Percentiles rank a stretch among this genome's conserved stretches.
Evolutionary conservation across 2,329 filamentous ascomycete genomes (phyloP).

Genomic region (Aureobasidium pullulans): DNA sequence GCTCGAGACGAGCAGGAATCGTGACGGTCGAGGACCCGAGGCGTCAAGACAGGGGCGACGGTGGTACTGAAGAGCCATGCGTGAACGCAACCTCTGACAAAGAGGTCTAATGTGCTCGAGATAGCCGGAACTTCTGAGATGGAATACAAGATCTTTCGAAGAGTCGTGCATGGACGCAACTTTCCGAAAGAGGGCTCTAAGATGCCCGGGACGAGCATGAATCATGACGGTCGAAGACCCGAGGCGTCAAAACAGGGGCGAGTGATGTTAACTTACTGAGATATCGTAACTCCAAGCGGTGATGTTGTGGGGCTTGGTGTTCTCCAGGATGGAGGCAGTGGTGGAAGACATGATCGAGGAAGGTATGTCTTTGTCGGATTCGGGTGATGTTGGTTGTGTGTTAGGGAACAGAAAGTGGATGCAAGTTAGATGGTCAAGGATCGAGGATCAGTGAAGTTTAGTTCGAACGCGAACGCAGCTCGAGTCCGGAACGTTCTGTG

Average conservation of each 20-base stretch:
- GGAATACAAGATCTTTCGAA: too few species aligned
- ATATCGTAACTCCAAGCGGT: constrained; percentile 4
- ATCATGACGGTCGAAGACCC: background rate
- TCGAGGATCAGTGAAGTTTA: too few species aligned
- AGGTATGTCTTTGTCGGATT: background rate
- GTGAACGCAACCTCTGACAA: too few species aligned
- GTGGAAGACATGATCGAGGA: background rate
- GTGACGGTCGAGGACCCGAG: background rate
- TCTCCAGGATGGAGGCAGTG: background rate
- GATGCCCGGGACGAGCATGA: background rate
- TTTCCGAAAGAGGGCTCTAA: too few species aligned
- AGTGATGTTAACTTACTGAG: background rate
- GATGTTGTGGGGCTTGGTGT: background rate
- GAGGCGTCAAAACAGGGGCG: background rate
- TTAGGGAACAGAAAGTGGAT: background rate
- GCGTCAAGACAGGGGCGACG: background rate
- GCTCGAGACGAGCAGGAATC: background rate
- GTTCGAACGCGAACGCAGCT: background rate
- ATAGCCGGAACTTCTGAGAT: too few species aligned
- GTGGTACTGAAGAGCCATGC: too few species aligned
- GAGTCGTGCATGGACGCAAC: background rate
- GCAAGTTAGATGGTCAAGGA: background rate
- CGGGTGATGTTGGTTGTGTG: background rate
- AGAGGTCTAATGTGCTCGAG: background rate
- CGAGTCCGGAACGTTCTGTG: background rate